Evolutionary conservation across 108 stramenopile species (phyloP), one percentile per base, ranked within the genome.

Genomic region (Pseudonitzschia multistriata): DNA sequence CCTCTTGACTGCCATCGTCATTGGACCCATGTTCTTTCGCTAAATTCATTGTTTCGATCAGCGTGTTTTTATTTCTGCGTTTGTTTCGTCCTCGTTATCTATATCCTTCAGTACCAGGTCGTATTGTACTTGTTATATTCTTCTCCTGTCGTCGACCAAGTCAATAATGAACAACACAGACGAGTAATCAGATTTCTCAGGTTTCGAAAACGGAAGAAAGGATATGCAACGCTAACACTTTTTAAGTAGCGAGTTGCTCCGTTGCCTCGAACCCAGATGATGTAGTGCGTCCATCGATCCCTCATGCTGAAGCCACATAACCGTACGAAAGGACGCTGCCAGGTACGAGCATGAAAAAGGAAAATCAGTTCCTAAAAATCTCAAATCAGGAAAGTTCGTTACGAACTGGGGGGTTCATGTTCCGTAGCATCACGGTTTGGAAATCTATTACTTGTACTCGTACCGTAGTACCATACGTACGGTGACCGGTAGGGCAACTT

Each of bases 1-100:
- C 81, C 61, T 82, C 81, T 48, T 81, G 52, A 7, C 55, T 53
- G 28, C 68, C 68, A 47, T 81, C 62, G 27, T 69, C 49, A 17
- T 37, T 67, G 25, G 35, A 34, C n/a, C n/a, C 30, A 35, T 47
- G 21, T 64, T 64, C 63, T 25, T 39, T 64, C 3, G 25, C 37
- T 45, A 24, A 42, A 64, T 31, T 64, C 42, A 64, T 64, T 6
- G 63, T 47, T 45, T 59, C 35, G n/a, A n/a, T n/a, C n/a, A n/a
- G n/a, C n/a, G n/a, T n/a, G n/a, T n/a, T n/a, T n/a, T n/a, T n/a
- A n/a, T n/a, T n/a, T n/a, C n/a, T n/a, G n/a, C n/a, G n/a, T n/a
- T 30, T 59, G 17, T 35, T 34, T 36, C 4, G 33, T 27, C 34
- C 28, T 14, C 3, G 2, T 52, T 24, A 24, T 19, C 24, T 52